Conservation (phyloP, 73 alveolate genomes). For the Paramecium pentaurelia region DNA sequence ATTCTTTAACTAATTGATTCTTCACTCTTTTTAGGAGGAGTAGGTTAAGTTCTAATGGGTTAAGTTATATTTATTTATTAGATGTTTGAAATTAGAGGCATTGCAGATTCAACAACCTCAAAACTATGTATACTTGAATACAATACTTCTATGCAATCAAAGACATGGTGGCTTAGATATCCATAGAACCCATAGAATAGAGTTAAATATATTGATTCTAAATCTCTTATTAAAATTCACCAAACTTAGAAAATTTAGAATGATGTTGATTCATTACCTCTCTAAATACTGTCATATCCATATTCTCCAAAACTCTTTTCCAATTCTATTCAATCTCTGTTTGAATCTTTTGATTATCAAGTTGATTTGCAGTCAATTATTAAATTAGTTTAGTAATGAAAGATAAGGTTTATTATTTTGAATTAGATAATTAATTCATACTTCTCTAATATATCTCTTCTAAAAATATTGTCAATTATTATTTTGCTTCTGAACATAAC, state of each 20-base stretch:
- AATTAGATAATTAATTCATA: background rate
- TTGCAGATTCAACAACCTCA: background rate
- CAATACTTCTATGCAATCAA: background rate
- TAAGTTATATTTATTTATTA: background rate
- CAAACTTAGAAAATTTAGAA: background rate
- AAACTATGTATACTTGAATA: background rate
- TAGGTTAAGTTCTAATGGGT: slow-evolving; percentile 34
- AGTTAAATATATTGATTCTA: background rate
- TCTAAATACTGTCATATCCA: background rate
- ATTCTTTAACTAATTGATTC: background rate
- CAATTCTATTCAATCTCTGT: background rate
- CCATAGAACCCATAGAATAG: background rate
- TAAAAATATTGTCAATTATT: background rate
- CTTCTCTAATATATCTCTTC: slow-evolving; percentile 1
- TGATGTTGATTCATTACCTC: background rate
- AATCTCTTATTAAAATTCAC: background rate
- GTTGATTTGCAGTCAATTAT: background rate
- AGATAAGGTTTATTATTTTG: background rate
- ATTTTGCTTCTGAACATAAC: background rate
- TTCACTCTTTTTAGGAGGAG: slow-evolving; percentile 29
- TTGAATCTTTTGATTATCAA: background rate
- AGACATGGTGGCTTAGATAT: background rate
- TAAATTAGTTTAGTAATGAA: background rate
- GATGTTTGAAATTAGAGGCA: background rate
- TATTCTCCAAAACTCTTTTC: slow-evolving; percentile 1